Conservation (phyloP, 306 rosid genomes). For the Pachyrhizus erosus region DNA sequence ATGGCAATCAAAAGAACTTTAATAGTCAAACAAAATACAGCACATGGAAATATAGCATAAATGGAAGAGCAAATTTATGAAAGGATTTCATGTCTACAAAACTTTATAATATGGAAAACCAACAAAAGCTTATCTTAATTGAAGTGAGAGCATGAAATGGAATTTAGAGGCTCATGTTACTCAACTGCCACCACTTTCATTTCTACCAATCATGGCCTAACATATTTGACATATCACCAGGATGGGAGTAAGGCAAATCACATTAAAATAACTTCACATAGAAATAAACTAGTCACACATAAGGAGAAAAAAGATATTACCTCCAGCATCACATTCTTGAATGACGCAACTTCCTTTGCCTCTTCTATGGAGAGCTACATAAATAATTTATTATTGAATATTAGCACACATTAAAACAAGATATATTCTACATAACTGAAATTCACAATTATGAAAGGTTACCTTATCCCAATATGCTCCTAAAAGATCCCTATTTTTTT, state of each 20-base stretch:
- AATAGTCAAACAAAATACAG: slow-evolving; percentile 33
- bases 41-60: slow-evolving; percentile 22
- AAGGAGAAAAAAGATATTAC: slow-evolving; percentile 48
- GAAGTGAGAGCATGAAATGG: slow-evolving; percentile 10
- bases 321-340: slow-evolving; percentile 70
- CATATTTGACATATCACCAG: slow-evolving; percentile 34
- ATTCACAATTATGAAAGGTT: slow-evolving; percentile 40
- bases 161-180: slow-evolving; percentile 22
- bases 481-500: slow-evolving; percentile 70
- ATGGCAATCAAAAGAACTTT: slow-evolving; percentile 28
- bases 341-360: slow-evolving; percentile 76
- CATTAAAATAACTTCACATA: slow-evolving; percentile 34
- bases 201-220: slow-evolving; percentile 21
- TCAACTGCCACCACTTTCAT: slow-evolving; percentile 17
- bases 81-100: slow-evolving; percentile 2
- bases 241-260: slow-evolving; percentile 9
- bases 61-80: slow-evolving; percentile 20
- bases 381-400: slow-evolving; percentile 45
- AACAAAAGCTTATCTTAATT: neutral
- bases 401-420: slow-evolving; percentile 34
- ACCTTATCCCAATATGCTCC: slow-evolving; percentile 97
- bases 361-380: slow-evolving; percentile 81
- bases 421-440: slow-evolving; percentile 24
- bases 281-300: slow-evolving; percentile 26
- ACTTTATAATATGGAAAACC: slow-evolving; percentile 6